These are phyloP conservation scores for Corymbia maculata DNA, from an alignment of 345 rosid species.

Conservation along the genomic window DNA sequence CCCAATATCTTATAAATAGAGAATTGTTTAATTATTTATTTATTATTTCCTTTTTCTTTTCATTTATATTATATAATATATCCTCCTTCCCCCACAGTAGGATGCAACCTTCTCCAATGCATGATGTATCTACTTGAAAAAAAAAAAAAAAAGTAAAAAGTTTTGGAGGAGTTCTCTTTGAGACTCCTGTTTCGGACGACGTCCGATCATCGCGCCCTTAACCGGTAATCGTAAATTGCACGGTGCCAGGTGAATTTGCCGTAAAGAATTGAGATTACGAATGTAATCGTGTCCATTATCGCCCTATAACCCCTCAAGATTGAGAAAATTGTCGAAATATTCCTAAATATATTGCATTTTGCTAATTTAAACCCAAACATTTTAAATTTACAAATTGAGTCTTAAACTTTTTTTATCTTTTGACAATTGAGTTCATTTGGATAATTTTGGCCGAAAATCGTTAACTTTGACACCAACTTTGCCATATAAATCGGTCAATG, in stretches of 20 bases:
- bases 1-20: background rate
- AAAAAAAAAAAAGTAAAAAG: background rate
- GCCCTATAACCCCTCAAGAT: fast-evolving
- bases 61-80: no score
- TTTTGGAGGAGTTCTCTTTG: background rate
- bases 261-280: background rate
- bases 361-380: fast-evolving
- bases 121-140: background rate
- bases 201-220: background rate
- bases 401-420: fast-evolving
- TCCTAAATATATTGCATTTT: fast-evolving
- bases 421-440: fast-evolving
- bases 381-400: no score
- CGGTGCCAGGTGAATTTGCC: background rate
- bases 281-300: fast-evolving
- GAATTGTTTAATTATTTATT: background rate
- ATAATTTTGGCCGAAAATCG: fast-evolving
- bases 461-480: fast-evolving
- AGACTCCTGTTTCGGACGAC: background rate
- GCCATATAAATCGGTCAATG: fast-evolving
- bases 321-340: fast-evolving
- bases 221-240: background rate
- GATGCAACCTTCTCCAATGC: background rate
- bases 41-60: background rate
- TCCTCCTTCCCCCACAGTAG: background rate